A percentile compares a stretch with the other conserved stretches of the same genome.
Conservation (phyloP, 2,329 filamentous ascomycete genomes). For the Malbranchea zuffiana region DNA sequence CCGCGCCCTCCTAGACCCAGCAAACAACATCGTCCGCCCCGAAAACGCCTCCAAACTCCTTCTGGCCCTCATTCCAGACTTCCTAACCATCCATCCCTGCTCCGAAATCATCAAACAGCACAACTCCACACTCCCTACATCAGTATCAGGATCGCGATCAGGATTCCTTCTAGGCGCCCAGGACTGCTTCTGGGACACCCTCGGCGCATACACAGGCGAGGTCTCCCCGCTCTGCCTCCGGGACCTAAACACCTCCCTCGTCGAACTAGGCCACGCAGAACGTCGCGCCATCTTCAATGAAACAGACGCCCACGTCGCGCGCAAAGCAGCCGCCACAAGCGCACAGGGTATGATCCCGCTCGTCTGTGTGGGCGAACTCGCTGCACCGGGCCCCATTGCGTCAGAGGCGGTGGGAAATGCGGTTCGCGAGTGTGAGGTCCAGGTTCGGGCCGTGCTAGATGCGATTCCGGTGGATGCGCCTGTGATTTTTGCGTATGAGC, state of each 20-base stretch:
- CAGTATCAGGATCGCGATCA: slow-evolving; percentile 24
- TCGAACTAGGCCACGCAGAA: slow-evolving; percentile 75
- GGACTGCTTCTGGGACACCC: slow-evolving; percentile 59
- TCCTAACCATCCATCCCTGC: slow-evolving; percentile 51
- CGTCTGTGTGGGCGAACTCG: slow-evolving; percentile 68
- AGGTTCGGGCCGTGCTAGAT: slow-evolving; percentile 54
- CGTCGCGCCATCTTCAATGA: slow-evolving; percentile 61
- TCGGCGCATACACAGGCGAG: slow-evolving; percentile 67
- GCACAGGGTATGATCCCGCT: slow-evolving; percentile 63
- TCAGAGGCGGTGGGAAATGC: slow-evolving; percentile 45
- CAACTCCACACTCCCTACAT: slow-evolving; percentile 21
- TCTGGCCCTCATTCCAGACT: slow-evolving; percentile 69
- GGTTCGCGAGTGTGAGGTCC: slow-evolving; percentile 53
- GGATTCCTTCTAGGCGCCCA: slow-evolving; percentile 61
- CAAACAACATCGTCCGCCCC: slow-evolving; percentile 36
- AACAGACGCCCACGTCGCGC: slow-evolving; percentile 56
- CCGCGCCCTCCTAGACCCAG: slow-evolving; percentile 37
- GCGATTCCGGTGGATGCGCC: slow-evolving; percentile 53
- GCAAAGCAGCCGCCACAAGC: slow-evolving; percentile 58
- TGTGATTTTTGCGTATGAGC: slow-evolving; percentile 73
- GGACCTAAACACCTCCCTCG: slow-evolving; percentile 58
- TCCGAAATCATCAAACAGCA: slow-evolving; percentile 29
- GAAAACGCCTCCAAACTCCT: slow-evolving; percentile 45
- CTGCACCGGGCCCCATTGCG: slow-evolving; percentile 37
- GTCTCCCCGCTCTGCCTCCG: slow-evolving; percentile 58